A percentile compares a stretch with the other conserved stretches of the same genome.
Evolutionary conservation across 345 rosid species (phyloP).

Genomic region (Euclidium syriacum): DNA sequence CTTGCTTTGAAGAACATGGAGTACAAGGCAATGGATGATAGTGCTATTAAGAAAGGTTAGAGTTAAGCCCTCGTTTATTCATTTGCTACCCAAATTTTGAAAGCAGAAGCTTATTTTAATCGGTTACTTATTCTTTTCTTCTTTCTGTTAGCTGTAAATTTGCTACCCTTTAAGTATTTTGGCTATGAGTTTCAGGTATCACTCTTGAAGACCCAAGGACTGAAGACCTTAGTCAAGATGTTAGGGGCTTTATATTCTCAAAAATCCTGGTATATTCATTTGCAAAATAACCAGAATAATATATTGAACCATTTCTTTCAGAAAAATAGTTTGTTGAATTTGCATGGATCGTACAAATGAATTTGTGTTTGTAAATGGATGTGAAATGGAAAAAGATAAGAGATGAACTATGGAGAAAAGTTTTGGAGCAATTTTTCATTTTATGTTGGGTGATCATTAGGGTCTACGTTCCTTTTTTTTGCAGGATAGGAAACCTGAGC

Average conservation of each 20-base stretch:
- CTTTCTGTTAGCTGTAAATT: constrained; percentile 5
- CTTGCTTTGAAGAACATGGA: constrained; percentile 99
- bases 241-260: constrained; percentile 97
- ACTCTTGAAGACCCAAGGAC: constrained; percentile 94
- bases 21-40: constrained; percentile 98
- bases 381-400: background rate
- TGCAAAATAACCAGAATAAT: background rate
- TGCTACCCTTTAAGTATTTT: background rate
- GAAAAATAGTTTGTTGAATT: background rate
- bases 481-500: constrained; percentile 94
- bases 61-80: background rate
- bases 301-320: background rate
- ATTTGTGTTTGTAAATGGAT: constrained; percentile 2
- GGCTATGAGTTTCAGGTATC: constrained; percentile 65
- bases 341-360: background rate
- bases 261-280: constrained; percentile 73
- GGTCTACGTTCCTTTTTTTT: constrained; percentile 9
- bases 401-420: background rate
- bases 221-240: constrained; percentile 99
- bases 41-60: constrained; percentile 83
- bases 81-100: background rate
- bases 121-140: background rate
- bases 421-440: background rate
- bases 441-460: constrained; percentile 16
- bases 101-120: background rate